Evolutionary conservation across 306 rosid species (phyloP).

Genomic region (Ormosia semicastrata): DNA sequence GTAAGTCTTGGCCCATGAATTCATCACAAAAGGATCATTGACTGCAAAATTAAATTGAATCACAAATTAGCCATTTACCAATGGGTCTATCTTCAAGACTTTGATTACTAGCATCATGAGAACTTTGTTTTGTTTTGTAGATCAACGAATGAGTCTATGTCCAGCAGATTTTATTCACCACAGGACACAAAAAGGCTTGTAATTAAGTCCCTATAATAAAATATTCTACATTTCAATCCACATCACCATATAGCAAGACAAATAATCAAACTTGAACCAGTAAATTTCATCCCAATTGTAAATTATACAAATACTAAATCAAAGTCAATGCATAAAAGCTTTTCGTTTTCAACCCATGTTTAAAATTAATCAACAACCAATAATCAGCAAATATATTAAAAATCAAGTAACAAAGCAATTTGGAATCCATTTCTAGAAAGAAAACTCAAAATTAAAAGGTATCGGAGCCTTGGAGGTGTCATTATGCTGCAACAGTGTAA

Average conservation of each 20-base stretch:
- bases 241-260: not conserved
- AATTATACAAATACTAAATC: not conserved
- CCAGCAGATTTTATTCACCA: not conserved
- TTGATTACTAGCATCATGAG: not conserved
- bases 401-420: not conserved
- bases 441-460: not conserved
- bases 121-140: not conserved
- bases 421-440: not conserved
- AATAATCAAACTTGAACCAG: not conserved
- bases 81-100: not conserved
- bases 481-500: not conserved
- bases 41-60: slow-evolving; percentile 44
- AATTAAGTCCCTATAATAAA: not conserved
- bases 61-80: slow-evolving; percentile 4
- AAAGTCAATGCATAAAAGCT: not conserved
- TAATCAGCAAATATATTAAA: not conserved
- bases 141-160: not conserved
- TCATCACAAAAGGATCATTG: slow-evolving; percentile 91
- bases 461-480: not conserved
- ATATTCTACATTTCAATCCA: not conserved
- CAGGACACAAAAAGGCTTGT: not conserved
- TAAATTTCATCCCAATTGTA: not conserved
- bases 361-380: not conserved
- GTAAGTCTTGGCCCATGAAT: slow-evolving; percentile 80
- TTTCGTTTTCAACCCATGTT: not conserved